phyloP scores from a whole-genome alignment of 2,329 filamentous ascomycete species.

The Dothideomycetidae sp. region DNA sequence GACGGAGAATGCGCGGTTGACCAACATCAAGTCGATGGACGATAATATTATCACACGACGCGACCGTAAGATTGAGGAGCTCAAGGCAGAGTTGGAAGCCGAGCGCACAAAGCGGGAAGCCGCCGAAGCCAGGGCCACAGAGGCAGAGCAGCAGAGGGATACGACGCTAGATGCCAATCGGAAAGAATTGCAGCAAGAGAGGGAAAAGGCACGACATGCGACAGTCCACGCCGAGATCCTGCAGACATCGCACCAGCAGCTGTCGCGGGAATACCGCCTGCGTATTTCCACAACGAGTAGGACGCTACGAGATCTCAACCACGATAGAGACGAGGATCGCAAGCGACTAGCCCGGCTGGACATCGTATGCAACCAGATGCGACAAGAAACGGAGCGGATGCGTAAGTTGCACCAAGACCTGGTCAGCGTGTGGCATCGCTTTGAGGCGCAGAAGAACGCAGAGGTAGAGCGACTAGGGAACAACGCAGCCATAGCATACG shows the following conservation, averaged over 20 bases:
- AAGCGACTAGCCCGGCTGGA: conserved; percentile 49
- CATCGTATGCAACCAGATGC: conserved; percentile 59
- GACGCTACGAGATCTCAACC: conserved; percentile 42
- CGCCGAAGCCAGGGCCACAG: conserved; percentile 45
- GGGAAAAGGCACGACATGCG: conserved; percentile 36
- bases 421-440: conserved; percentile 44
- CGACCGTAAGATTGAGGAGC: conserved; percentile 57
- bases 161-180: conserved; percentile 45
- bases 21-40: conserved; percentile 57
- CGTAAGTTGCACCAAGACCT: conserved; percentile 49
- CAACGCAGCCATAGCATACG: conserved; percentile 42
- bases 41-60: conserved; percentile 56
- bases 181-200: conserved; percentile 45
- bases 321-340: conserved; percentile 45
- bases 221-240: conserved; percentile 50
- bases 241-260: conserved; percentile 56
- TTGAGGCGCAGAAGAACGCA: conserved; percentile 51
- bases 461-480: conserved; percentile 45
- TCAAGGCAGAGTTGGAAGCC: conserved; percentile 48
- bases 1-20: conserved; percentile 53
- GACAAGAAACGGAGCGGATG: conserved; percentile 50
- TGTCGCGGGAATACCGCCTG: conserved; percentile 49
- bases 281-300: conserved; percentile 26
- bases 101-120: conserved; percentile 48
- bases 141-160: conserved; percentile 51